These are phyloP conservation scores for Podila horticola DNA, from an alignment of 192 early-diverging fungal species.

Conservation along the genomic window DNA sequence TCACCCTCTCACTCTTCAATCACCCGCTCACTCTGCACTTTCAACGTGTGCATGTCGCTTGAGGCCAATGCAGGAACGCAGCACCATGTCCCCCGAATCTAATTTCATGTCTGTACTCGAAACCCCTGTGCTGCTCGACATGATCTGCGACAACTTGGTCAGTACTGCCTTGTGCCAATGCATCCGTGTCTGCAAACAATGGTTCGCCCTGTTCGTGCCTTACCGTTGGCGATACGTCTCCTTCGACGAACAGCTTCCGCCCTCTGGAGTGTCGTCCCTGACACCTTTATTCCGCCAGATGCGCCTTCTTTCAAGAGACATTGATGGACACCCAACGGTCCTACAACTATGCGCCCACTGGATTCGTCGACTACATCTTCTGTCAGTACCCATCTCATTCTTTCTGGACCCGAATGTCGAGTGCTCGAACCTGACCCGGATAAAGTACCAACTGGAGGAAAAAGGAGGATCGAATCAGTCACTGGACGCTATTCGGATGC, in stretches of 20 bases:
- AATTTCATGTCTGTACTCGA: neutral
- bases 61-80: too few species aligned
- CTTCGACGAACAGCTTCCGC: neutral
- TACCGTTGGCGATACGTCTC: neutral
- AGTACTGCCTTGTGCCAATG: neutral
- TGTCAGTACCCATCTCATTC: neutral
- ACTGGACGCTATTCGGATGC: neutral
- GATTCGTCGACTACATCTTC: neutral
- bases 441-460: neutral
- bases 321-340: neutral
- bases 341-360: neutral
- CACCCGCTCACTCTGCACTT: too few species aligned
- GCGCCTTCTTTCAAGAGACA: slow-evolving; percentile 1
- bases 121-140: neutral
- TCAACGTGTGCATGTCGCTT: too few species aligned
- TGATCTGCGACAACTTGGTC: slow-evolving; percentile 1
- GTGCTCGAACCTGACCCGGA: neutral
- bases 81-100: too few species aligned
- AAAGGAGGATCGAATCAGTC: neutral
- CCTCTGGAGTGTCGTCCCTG: neutral
- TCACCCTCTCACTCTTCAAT: too few species aligned
- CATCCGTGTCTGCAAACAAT: neutral
- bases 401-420: neutral
- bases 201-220: neutral
- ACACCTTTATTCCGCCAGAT: neutral